These are phyloP conservation scores for Acacia crassicarpa DNA, from an alignment of 306 rosid species.

Conservation along the genomic window DNA sequence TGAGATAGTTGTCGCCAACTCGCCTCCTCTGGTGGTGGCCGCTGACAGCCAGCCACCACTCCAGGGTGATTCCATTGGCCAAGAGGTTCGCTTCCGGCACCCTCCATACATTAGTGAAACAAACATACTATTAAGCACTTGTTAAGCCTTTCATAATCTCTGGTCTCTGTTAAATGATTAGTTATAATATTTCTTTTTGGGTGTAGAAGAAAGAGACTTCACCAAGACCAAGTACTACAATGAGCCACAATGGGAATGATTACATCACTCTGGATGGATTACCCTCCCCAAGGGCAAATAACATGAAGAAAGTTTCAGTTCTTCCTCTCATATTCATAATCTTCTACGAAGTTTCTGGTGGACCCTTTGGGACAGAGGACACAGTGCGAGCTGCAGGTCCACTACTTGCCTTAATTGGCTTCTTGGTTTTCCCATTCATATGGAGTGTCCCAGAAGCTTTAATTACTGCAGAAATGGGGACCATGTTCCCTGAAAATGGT, in stretches of 20 bases:
- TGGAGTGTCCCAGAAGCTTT: not conserved
- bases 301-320: constrained; percentile 59
- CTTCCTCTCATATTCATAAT: not conserved
- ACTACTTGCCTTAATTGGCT: not conserved
- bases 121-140: too few relatives aligned
- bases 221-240: constrained; percentile 38
- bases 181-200: not conserved
- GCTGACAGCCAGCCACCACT: not conserved
- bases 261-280: constrained; percentile 50
- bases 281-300: constrained; percentile 45
- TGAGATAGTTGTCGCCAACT: not conserved
- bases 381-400: not conserved
- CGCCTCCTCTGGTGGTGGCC: not conserved
- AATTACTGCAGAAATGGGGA: not conserved
- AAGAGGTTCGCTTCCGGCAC: constrained; percentile 12
- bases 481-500: not conserved
- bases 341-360: not conserved
- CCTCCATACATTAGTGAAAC: not conserved
- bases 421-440: not conserved
- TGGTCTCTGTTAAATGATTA: too few relatives aligned
- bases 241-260: constrained; percentile 53
- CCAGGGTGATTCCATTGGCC: not conserved
- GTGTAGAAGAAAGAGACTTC: constrained; percentile 61
- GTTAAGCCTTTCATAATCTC: too few relatives aligned
- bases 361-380: constrained; percentile 1